Evolutionary conservation across 495 filamentous ascomycete species (phyloP).

Genomic region (Chaetomium cochliodes): DNA sequence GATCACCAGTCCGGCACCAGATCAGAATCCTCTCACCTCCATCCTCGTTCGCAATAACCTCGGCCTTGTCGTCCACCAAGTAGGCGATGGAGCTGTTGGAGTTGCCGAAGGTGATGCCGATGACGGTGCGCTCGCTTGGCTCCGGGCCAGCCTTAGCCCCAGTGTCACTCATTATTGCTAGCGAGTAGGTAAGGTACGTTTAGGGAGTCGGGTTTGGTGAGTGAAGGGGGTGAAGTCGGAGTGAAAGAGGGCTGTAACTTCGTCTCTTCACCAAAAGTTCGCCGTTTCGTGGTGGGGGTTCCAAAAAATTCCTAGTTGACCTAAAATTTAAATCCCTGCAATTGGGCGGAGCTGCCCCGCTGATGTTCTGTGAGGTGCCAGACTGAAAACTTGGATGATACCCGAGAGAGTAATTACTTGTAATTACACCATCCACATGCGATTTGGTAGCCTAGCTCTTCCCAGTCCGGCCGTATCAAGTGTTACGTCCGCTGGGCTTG

Average conservation of each 20-base stretch:
- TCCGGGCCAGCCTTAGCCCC: constrained; percentile 42
- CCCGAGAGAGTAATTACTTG: no score
- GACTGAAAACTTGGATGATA: no score
- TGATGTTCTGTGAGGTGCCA: neutral
- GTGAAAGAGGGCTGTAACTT: neutral
- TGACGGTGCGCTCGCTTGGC: constrained; percentile 68
- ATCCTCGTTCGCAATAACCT: constrained; percentile 98
- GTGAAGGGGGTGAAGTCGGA: constrained; percentile 2
- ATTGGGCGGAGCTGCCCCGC: neutral
- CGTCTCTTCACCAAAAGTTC: constrained; percentile 14
- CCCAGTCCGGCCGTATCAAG: no score
- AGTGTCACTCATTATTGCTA: constrained; percentile 38
- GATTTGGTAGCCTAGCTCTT: neutral
- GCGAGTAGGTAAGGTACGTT: neutral
- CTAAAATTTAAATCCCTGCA: neutral
- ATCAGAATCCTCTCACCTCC: constrained; percentile 63
- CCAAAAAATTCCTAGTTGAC: constrained; percentile 28
- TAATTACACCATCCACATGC: neutral
- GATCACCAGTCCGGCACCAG: neutral
- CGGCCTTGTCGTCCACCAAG: constrained; percentile 87
- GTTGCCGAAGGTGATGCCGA: constrained; percentile 98
- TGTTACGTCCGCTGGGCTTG: no score
- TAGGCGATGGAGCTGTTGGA: constrained; percentile 95
- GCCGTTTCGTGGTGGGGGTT: constrained; percentile 22
- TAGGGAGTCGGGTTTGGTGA: no score